Base-by-base conservation (phyloP, 2,329 filamentous ascomycete genomes). In the Aaosphaeria arxii region DNA sequence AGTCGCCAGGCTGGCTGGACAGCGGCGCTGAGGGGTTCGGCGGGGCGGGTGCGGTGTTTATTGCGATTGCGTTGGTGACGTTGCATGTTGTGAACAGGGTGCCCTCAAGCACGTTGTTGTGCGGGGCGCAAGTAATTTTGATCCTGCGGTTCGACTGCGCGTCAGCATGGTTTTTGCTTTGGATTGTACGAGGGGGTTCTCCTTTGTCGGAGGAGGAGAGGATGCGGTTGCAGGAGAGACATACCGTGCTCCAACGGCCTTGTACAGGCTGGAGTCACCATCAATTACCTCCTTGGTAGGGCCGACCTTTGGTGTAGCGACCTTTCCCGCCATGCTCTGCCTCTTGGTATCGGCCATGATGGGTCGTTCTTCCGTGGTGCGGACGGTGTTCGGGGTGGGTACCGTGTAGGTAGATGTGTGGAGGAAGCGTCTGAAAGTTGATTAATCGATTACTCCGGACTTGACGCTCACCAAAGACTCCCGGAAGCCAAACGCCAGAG, bases 11-110 rank as follows among this genome's bases (percentile, higher is more conserved):
- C 55, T 69, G 53, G 51, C 64, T 66, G 28, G 71, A 62, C 24
- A 68, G 57, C 33, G 66, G 62, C 6, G 72, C 66, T n/a, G 72
- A 63, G 9, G 72, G 66, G 50, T 74, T 73, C 24, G 72, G 67
- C 7, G 74, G 64, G 7, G 74, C 61, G 13, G 75, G 67, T 9
- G 74, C 74, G 13, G 77, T 82, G 67, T 84, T 82, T 66, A 86
- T 77, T 40, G 79, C 81, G 57, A 86, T 72, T 48, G 84, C 72
- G 57, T 84, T 83, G 48, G 81, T 80, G 57, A 81, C 72, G 29
- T 81, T 80, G 63, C 79, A 81, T 41, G 79, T 80, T 30, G 82
- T 83, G 68, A 83, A 85, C 49, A 86, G 74, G 13, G 75, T 82
- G 58, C 83, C 83, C 66, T 86, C 82, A 50, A 83, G 70, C 28